A percentile compares a stretch with the other conserved stretches of the same genome.
Conservation (phyloP, 2,329 filamentous ascomycete species). For the Colletotrichum sp. region DNA sequence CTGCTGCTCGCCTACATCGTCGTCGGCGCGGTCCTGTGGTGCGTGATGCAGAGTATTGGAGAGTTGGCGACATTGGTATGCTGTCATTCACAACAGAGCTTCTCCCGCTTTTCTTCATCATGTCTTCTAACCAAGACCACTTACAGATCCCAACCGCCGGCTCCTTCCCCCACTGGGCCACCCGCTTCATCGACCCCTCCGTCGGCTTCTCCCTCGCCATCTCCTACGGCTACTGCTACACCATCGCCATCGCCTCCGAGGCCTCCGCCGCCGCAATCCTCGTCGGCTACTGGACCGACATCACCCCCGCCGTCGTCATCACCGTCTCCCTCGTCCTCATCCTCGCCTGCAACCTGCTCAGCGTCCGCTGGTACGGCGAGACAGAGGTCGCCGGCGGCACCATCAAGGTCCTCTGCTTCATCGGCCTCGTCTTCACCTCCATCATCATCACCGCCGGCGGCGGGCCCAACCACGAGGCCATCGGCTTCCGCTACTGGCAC, state of each 20-base stretch:
- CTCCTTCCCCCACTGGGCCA: slow-evolving; percentile 28
- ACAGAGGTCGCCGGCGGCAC: slow-evolving; percentile 47
- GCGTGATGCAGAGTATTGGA: slow-evolving; percentile 49
- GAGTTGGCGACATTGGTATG: slow-evolving; percentile 40
- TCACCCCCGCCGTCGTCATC: slow-evolving; percentile 47
- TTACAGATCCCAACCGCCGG: slow-evolving; percentile 21
- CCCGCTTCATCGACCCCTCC: slow-evolving; percentile 43
- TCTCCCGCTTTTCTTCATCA: not conserved
- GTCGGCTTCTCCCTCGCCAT: slow-evolving; percentile 50
- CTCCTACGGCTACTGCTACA: slow-evolving; percentile 50
- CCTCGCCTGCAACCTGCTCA: slow-evolving; percentile 42
- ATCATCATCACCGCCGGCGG: slow-evolving; percentile 48
- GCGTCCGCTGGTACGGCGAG: slow-evolving; percentile 48
- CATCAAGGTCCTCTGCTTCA: slow-evolving; percentile 53
- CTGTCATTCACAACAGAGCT: not conserved
- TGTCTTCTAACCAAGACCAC: not conserved
- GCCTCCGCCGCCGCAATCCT: slow-evolving; percentile 45
- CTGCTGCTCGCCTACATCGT: slow-evolving; percentile 48
- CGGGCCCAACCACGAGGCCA: slow-evolving; percentile 49
- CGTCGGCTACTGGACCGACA: slow-evolving; percentile 47
- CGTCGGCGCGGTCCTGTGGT: slow-evolving; percentile 51
- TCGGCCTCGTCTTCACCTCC: slow-evolving; percentile 56
- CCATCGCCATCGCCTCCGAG: slow-evolving; percentile 50
- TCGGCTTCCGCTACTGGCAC: slow-evolving; percentile 52
- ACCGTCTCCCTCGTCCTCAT: slow-evolving; percentile 47